phyloP scores from a whole-genome alignment of 805 yeast genomes.

The Candida pini region DNA sequence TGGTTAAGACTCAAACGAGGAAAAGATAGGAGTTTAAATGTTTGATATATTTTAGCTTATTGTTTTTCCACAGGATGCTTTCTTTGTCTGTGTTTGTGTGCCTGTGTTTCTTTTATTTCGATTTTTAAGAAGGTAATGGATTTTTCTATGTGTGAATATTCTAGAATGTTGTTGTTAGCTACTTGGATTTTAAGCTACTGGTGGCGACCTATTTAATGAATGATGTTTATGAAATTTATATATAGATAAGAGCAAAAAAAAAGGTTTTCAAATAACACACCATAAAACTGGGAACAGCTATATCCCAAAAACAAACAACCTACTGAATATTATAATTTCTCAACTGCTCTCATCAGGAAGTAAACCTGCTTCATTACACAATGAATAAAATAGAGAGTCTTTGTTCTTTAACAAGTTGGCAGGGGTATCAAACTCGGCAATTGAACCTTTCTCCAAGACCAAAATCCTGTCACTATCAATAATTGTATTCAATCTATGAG shows the following conservation, averaged over 20 bases:
- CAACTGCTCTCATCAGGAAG: conserved; percentile 16
- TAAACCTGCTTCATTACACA: conserved; percentile 76
- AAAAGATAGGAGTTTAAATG: conserved; percentile 9
- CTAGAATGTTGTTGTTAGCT: too few species aligned
- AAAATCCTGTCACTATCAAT: conserved; percentile 75
- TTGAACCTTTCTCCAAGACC: conserved; percentile 69
- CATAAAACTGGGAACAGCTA: too few species aligned
- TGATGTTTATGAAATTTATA: too few species aligned
- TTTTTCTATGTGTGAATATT: too few species aligned
- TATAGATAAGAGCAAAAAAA: too few species aligned
- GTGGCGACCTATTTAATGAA: too few species aligned
- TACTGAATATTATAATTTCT: conserved; percentile 6
- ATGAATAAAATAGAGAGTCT: conserved; percentile 68
- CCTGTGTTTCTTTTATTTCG: too few species aligned
- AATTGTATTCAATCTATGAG: conserved; percentile 78
- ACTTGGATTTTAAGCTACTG: too few species aligned
- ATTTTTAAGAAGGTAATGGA: too few species aligned
- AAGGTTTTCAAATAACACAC: too few species aligned
- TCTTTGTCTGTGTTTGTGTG: background rate
- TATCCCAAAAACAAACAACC: too few species aligned
- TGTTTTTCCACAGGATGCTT: background rate
- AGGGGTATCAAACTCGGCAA: conserved; percentile 75
- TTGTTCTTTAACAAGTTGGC: conserved; percentile 56
- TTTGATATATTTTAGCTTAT: background rate
- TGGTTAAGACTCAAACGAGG: conserved; percentile 14